Evolutionary conservation across 208 protist genomes (phyloP).

Genomic region (Phytomonas sp.): DNA sequence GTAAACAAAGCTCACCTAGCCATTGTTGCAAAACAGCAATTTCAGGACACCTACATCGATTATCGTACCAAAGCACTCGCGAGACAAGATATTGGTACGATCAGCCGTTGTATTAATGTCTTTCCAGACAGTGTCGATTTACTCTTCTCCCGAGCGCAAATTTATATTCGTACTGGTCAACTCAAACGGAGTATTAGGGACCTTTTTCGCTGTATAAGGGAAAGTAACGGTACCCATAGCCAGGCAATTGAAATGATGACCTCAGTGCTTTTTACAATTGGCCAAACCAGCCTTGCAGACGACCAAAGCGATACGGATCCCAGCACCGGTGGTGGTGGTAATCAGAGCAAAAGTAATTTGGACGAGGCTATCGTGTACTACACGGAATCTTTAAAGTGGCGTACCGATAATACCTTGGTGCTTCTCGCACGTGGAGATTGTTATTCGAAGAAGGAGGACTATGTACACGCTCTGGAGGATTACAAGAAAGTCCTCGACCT

Average conservation of each 20-base stretch:
- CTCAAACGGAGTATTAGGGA: slow-evolving; percentile 70
- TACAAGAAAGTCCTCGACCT: slow-evolving; percentile 57
- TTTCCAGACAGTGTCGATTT: slow-evolving; percentile 68
- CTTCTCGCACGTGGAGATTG: slow-evolving; percentile 79
- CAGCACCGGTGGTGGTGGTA: neutral
- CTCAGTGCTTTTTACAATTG: slow-evolving; percentile 67
- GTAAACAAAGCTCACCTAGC: slow-evolving; percentile 12
- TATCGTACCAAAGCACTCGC: slow-evolving; percentile 68
- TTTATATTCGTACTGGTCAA: slow-evolving; percentile 47
- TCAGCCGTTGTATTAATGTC: slow-evolving; percentile 74
- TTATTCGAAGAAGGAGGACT: slow-evolving; percentile 77
- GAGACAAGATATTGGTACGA: slow-evolving; percentile 51
- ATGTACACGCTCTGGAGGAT: slow-evolving; percentile 61
- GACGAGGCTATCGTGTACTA: slow-evolving; percentile 77
- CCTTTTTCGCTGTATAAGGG: slow-evolving; percentile 74
- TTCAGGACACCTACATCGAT: slow-evolving; percentile 48
- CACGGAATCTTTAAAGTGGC: slow-evolving; percentile 84
- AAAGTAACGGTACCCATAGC: slow-evolving; percentile 73
- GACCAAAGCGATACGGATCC: slow-evolving; percentile 1
- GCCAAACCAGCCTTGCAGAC: slow-evolving; percentile 10
- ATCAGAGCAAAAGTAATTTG: slow-evolving; percentile 15
- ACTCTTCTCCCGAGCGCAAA: slow-evolving; percentile 60
- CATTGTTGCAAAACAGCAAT: slow-evolving; percentile 71
- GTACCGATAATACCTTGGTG: slow-evolving; percentile 69
- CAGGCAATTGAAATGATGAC: slow-evolving; percentile 79